Evolutionary conservation across 768 basidiomycete species (phyloP).

Genomic region (Tremella fuciformis): DNA sequence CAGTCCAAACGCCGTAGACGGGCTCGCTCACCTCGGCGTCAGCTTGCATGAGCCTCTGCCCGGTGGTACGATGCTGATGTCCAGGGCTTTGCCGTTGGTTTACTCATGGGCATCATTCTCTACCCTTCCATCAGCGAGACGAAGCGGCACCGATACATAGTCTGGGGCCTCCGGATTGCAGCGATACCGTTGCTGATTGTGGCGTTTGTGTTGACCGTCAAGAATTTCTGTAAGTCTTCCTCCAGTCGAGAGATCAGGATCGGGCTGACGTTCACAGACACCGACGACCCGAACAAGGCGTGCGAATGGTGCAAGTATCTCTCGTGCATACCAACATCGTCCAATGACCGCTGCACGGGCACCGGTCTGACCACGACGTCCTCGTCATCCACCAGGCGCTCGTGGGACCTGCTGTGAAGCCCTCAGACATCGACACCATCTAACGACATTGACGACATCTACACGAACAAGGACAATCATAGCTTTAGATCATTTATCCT

Average conservation of each 20-base stretch:
- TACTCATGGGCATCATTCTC: constrained; percentile 76
- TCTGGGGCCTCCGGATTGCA: constrained; percentile 68
- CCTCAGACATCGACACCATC: no score
- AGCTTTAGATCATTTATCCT: no score
- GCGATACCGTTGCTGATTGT: constrained; percentile 74
- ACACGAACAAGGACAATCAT: no score
- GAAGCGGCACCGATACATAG: constrained; percentile 66
- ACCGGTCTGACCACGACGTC: constrained; percentile 15
- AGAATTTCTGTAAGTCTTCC: constrained; percentile 67
- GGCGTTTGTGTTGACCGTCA: constrained; percentile 73
- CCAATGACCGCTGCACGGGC: constrained; percentile 53
- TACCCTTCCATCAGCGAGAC: constrained; percentile 85
- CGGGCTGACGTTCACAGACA: constrained; percentile 22
- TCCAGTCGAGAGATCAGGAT: not conserved
- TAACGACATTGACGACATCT: no score
- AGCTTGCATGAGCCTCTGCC: constrained; percentile 13
- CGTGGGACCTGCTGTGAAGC: no score
- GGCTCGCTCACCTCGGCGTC: constrained; percentile 81
- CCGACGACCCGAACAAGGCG: constrained; percentile 62
- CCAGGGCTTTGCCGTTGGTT: constrained; percentile 52
- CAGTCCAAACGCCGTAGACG: constrained; percentile 68
- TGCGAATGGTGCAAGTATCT: constrained; percentile 76
- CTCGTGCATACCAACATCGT: constrained; percentile 76
- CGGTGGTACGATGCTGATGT: no score
- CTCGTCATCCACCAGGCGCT: constrained; percentile 10